These are phyloP conservation scores for Saccharomycopsis hybrid DNA, from an alignment of 1,139 yeast species.

Conservation along the genomic window DNA sequence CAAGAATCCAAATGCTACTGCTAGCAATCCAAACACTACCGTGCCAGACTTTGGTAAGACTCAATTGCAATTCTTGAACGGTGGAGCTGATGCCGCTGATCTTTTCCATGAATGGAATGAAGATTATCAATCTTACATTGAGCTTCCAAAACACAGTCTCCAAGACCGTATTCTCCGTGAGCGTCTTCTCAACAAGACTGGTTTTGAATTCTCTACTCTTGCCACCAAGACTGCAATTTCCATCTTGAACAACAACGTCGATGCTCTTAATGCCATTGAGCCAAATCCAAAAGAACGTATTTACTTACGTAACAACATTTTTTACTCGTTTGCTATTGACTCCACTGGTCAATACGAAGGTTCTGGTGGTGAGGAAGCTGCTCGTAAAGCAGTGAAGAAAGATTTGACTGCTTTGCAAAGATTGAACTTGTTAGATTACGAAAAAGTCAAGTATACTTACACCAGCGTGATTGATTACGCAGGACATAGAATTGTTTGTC, in stretches of 20 bases:
- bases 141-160: conserved; percentile 51
- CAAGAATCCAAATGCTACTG: conserved; percentile 28
- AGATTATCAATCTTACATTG: conserved; percentile 78
- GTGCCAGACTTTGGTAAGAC: conserved; percentile 57
- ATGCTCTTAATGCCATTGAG: conserved; percentile 78
- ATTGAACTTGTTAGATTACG: conserved; percentile 59
- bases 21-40: conserved; percentile 22
- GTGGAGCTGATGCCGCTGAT: conserved; percentile 56
- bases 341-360: conserved; percentile 59
- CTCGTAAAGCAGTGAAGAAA: conserved; percentile 72
- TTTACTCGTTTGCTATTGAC: conserved; percentile 77
- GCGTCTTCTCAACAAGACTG: conserved; percentile 62
- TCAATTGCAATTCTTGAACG: conserved; percentile 48
- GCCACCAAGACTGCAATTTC: conserved; percentile 79
- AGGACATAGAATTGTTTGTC: conserved; percentile 85
- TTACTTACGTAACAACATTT: conserved; percentile 74
- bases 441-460: conserved; percentile 62
- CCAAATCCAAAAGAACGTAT: conserved; percentile 43
- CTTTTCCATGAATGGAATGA: conserved; percentile 79
- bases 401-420: conserved; percentile 70
- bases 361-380: conserved; percentile 72
- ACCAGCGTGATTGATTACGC: conserved; percentile 83
- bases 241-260: conserved; percentile 64
- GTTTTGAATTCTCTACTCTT: conserved; percentile 68
- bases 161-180: conserved; percentile 74